Percentiles rank a stretch among this genome's conserved stretches.
phyloP scores from a whole-genome alignment of 352 stramenopile genomes.

The Thraustochytrium striatum region DNA sequence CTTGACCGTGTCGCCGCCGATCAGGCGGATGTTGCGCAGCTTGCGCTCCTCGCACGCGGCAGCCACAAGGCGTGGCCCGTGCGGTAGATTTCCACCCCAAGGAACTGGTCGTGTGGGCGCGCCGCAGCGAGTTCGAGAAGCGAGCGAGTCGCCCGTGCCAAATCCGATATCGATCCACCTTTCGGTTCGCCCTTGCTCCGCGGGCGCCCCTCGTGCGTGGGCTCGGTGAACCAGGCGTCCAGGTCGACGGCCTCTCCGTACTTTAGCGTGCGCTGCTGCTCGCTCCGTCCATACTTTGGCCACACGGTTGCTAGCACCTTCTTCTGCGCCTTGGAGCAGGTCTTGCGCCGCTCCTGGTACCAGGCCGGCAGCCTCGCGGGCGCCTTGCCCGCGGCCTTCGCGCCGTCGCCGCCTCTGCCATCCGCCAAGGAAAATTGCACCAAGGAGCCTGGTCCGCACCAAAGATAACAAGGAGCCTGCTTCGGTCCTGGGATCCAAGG shows the following conservation, averaged over 20 bases:
- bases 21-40: slow-evolving; percentile 5
- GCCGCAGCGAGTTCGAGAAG: not conserved
- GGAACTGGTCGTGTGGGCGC: not conserved
- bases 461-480: not conserved
- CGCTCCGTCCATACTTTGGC: not conserved
- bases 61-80: slow-evolving; percentile 17
- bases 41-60: not conserved
- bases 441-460: not conserved
- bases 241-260: slow-evolving; percentile 10
- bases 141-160: slow-evolving; percentile 21
- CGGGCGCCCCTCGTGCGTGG: not conserved
- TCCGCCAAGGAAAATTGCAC: not conserved
- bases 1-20: slow-evolving; percentile 23
- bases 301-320: not conserved
- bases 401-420: not conserved
- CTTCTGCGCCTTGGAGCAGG: slow-evolving; percentile 2
- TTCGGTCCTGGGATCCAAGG: too few species aligned
- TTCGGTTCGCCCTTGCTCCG: not conserved
- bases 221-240: slow-evolving; percentile 5
- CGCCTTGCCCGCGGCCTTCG: not conserved
- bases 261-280: not conserved
- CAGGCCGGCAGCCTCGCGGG: not conserved
- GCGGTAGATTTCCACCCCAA: slow-evolving; percentile 34
- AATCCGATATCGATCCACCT: slow-evolving; percentile 7
- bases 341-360: slow-evolving; percentile 10